Base-by-base conservation (phyloP, 2,329 filamentous ascomycete species). In the Pestalotiopsis sp. region DNA sequence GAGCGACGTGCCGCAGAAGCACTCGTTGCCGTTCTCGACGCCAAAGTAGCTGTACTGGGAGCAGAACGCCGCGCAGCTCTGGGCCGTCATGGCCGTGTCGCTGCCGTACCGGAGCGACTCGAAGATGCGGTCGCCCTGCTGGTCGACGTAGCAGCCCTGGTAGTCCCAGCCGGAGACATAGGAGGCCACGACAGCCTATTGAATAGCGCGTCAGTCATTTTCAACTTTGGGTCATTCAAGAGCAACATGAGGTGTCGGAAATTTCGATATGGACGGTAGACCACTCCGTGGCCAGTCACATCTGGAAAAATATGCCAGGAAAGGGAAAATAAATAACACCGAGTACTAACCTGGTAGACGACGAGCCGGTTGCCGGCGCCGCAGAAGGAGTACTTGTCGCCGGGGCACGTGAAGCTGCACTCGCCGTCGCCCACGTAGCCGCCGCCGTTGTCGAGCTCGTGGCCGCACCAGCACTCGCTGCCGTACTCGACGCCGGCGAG, bases 401-500 rank as follows among this genome's bases (percentile, higher is more conserved):
- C 39, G 82, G 82, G 1, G 76, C 78, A 73, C 83, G 85, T 36
- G 79, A 69, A 66, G 79, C 79, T 65, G 75, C 83, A 85, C 70
- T 81, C 77, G 56, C 78, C 71, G 49, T 78, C 77, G 27, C 76
- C 70, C 17, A 76, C 76, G 58, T 80, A 68, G 63, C 68, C 31
- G 7, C 59, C 59, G 80, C 75, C 27, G 75, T 76, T 4, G 76
- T 70, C 78, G 60, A 84, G 73, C 17, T 71, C 68, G 66, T 73
- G 77, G 13, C 82, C 83, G 73, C 84, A 86, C 70, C 78, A 91
- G 79, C 89, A 91, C 74, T 91, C 86, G 20, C 80, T 79, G 38
- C 78, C 80, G 73, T 86, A 88, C 73, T 90, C 87, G 0, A 87
- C 80, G 58, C 88, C 88, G 17, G 87, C 87, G 73, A 87, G 88